These are phyloP conservation scores for Globisporangium paddicum DNA, from an alignment of 352 stramenopile genomes.

Conservation along the genomic window DNA sequence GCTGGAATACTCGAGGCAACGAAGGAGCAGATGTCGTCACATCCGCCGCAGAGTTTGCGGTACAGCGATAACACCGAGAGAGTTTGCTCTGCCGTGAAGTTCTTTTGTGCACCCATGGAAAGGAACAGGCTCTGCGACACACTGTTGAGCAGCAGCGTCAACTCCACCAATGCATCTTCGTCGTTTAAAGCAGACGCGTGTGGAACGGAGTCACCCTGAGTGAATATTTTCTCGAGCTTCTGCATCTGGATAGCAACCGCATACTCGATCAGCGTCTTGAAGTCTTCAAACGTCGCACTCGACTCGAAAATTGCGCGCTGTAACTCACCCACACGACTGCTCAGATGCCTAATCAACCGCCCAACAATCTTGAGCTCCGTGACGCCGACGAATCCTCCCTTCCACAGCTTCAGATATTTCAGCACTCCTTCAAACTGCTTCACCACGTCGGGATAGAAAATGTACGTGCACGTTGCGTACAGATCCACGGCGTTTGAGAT, in stretches of 20 bases:
- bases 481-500: conserved; percentile 39
- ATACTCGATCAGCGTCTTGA: conserved; percentile 31
- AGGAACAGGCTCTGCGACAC: conserved; percentile 37
- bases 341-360: conserved; percentile 35
- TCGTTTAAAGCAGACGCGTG: background rate
- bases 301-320: conserved; percentile 23
- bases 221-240: conserved; percentile 14
- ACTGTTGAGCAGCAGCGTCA: conserved; percentile 43
- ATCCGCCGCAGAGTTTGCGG: conserved; percentile 7
- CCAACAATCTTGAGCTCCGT: conserved; percentile 46
- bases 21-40: conserved; percentile 1
- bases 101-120: background rate
- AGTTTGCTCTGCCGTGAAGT: background rate
- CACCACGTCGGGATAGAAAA: conserved; percentile 41
- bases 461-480: conserved; percentile 44
- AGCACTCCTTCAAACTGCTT: conserved; percentile 41
- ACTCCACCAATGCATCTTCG: conserved; percentile 22
- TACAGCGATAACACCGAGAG: conserved; percentile 10
- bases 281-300: conserved; percentile 15
- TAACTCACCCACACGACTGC: conserved; percentile 27
- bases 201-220: background rate
- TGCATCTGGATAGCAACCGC: conserved; percentile 31
- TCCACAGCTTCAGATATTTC: conserved; percentile 35
- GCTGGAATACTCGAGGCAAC: background rate
- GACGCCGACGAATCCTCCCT: conserved; percentile 18